Base-by-base conservation (phyloP, 2,329 filamentous ascomycete genomes). In the Monilinia fructicola region DNA sequence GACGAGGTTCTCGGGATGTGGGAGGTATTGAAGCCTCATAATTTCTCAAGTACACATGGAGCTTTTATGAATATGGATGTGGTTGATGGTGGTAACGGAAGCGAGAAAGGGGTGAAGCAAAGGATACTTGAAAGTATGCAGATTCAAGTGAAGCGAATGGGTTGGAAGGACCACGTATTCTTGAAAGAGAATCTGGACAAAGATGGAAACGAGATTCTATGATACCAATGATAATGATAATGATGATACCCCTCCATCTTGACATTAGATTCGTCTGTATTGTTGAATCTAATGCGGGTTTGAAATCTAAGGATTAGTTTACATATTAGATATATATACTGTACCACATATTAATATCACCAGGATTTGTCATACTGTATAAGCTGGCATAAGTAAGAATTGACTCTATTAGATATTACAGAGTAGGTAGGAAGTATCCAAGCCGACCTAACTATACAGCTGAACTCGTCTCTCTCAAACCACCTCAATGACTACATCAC, bases 81-180 rank as follows among this genome's bases (percentile, higher is more conserved):
- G 3, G 79, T 82, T 67, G 81, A 80, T 69, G 58, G 71, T 73
- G 6, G 78, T 82, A 68, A 67, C 35, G 74, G 74, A 12, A 70
- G 70, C 46, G 53, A 69, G 48, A 70, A 65, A 21, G 65, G 64
- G 69, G 80, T 91, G 64, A 92, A 90, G 79, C 74, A 76, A 67
- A 83, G 89, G 69, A 82, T 94, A 35, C 73, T 93, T 74, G 85
- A 92, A 68, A 93, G 90, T 75, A 91, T 91, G 83, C 85, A 91
- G 80, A 90, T 92, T 26, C 90, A 92, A 74, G 80, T 88, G 2
- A 79, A 75, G 31, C 68, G 67, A 18, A 73, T 75, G 71, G 75
- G 73, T 6, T 74, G 69, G 67, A 69, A 66, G 14, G 64, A 70
- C 18, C 73, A 76, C 70, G 59, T 50, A 2, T 69, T 76, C 26